These are phyloP conservation scores for Fraxinus pennsylvanica DNA, from an alignment of 257 asterid genomes.

Conservation along the genomic window DNA sequence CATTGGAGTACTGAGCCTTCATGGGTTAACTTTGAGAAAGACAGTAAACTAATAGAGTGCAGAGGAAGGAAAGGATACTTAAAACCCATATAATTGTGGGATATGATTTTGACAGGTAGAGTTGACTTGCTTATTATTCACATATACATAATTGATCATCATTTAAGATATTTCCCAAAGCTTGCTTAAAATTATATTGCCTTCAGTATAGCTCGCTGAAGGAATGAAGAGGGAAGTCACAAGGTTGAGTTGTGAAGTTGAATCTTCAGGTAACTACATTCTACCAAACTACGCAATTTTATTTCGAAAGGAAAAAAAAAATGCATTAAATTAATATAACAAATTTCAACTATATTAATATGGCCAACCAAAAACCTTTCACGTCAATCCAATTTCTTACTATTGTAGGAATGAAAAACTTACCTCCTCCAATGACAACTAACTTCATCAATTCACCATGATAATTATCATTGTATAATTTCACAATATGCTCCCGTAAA, in stretches of 20 bases:
- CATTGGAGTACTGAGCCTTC: neutral
- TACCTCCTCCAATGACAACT: slow-evolving; percentile 94
- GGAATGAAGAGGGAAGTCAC: too few relatives aligned
- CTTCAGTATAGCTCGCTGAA: too few relatives aligned
- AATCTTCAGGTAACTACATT: too few relatives aligned
- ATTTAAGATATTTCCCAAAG: too few relatives aligned
- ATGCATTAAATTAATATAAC: too few relatives aligned
- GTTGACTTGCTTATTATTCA: neutral
- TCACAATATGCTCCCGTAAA: slow-evolving; percentile 72
- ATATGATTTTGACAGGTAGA: neutral
- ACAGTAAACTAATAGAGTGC: neutral
- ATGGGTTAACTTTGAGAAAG: neutral
- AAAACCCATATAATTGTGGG: neutral
- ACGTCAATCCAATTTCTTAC: neutral
- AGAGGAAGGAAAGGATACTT: neutral
- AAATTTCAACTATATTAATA: too few relatives aligned
- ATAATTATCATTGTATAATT: slow-evolving; percentile 70
- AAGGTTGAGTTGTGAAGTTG: too few relatives aligned
- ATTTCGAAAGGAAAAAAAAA: too few relatives aligned
- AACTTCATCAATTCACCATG: slow-evolving; percentile 91
- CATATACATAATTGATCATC: too few relatives aligned
- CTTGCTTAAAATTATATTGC: too few relatives aligned
- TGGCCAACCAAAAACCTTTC: too few relatives aligned
- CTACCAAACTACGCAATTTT: too few relatives aligned
- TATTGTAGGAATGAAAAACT: slow-evolving; percentile 22